Conservation (phyloP, 2,329 filamentous ascomycete species). For the Thielaviopsis euricoi region DNA sequence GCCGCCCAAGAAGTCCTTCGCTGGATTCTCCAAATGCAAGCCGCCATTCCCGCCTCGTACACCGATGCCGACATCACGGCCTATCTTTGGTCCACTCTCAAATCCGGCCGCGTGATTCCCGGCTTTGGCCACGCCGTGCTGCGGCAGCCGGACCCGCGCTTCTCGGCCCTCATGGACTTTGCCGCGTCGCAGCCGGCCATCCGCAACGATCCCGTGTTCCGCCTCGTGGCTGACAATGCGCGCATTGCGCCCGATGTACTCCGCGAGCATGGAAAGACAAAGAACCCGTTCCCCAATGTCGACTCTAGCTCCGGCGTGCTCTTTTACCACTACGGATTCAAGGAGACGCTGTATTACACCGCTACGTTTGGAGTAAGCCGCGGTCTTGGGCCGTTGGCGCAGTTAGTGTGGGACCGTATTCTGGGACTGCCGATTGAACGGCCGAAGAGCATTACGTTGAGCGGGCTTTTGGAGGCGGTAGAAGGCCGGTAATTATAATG, state of each 20-base stretch:
- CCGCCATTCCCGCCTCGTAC: conserved; percentile 62
- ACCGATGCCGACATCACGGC: conserved; percentile 66
- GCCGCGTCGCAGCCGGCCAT: conserved; percentile 74
- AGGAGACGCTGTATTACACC: conserved; percentile 89
- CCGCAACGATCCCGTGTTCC: conserved; percentile 73
- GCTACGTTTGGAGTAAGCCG: conserved; percentile 53
- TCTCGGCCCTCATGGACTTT: conserved; percentile 94
- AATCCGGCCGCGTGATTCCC: conserved; percentile 84
- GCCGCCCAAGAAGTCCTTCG: conserved; percentile 94
- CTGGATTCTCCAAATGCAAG: conserved; percentile 94
- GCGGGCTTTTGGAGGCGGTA: conserved; percentile 60
- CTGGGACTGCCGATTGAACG: conserved; percentile 90
- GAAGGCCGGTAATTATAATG: too few species aligned
- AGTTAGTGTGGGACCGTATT: conserved; percentile 91
- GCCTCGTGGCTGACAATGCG: conserved; percentile 84
- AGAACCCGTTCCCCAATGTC: conserved; percentile 95
- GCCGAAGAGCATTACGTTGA: conserved; percentile 91
- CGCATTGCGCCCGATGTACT: conserved; percentile 81
- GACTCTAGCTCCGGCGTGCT: conserved; percentile 85
- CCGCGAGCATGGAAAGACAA: conserved; percentile 92
- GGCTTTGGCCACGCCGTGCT: conserved; percentile 93
- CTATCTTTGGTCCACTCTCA: conserved; percentile 86
- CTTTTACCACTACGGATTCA: conserved; percentile 97
- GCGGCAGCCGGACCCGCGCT: conserved; percentile 90
- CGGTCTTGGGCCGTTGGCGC: conserved; percentile 72